Evolutionary conservation across 2,329 filamentous ascomycete species (phyloP), one percentile per base, ranked within the genome.

Genomic region (Aspergillus sp.): DNA sequence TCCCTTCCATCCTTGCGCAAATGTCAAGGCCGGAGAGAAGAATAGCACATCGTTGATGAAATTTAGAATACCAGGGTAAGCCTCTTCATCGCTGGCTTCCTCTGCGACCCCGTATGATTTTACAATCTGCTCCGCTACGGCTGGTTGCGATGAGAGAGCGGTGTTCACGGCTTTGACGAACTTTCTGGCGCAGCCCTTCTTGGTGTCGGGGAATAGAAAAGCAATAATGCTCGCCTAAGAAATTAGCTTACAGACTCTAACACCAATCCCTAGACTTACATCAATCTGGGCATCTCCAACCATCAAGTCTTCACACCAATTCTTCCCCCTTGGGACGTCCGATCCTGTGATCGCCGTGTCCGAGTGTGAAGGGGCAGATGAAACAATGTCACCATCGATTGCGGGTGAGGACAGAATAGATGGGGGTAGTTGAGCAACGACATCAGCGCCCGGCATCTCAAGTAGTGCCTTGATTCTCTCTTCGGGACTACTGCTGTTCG

Each of bases 201-300:
- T 66, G 19, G 65, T 52, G 23, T 68, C 44, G 6, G 62, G 57
- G 59, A 66, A 48, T 58, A 72, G 48, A 12, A 70, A 75, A 65
- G 52, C 70, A 66, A 66, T 51, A 8, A 72, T 71, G 31, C 65
- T 70, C 6, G 63, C 49, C 70, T 72, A 49, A 15, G 3, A 37
- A 3, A 33, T 53, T 46, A 53, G 51, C 12, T 23, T 21, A n/a
- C 15, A 15, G 4, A 21, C 14, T 5, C 21, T 23, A n/a, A 3
- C 5, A 9, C 19, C 2, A 39, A 17, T 37, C 3, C 31, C 17
- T 9, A 21, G 8, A 68, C 73, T 64, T 68, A 79, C 78, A 69
- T 82, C 80, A 46, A 79, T 73, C 57, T 77, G 71, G 21, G 77
- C 77, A 57, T 82, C 76, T 15, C 80, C 81, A 40, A 83, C 75